Percentiles rank a stretch among this genome's conserved stretches.
These are phyloP conservation scores for Coemansia asiatica DNA, from an alignment of 192 early-diverging fungal genomes.

Conservation along the genomic window DNA sequence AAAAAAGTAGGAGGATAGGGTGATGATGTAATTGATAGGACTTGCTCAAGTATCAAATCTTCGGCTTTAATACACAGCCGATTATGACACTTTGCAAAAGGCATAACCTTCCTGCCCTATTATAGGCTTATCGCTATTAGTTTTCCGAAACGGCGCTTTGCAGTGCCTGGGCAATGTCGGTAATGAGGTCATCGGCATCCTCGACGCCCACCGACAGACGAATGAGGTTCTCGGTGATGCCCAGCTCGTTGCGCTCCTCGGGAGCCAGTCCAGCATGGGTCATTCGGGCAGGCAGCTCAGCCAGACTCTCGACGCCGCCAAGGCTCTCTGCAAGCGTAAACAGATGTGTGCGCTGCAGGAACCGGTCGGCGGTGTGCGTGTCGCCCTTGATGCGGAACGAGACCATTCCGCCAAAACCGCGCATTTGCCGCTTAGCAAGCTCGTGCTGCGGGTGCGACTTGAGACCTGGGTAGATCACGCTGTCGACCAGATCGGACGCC, in stretches of 20 bases:
- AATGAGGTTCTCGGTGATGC: conserved; percentile 92
- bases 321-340: conserved; percentile 96
- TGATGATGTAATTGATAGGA: too few relatives aligned
- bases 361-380: conserved; percentile 76
- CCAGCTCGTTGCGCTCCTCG: conserved; percentile 80
- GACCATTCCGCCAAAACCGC: conserved; percentile 96
- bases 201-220: conserved; percentile 93
- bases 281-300: conserved; percentile 94
- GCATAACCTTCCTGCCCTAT: too few relatives aligned
- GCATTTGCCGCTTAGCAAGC: conserved; percentile 84
- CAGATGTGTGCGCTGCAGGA: conserved; percentile 75
- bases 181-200: conserved; percentile 81
- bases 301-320: conserved; percentile 93
- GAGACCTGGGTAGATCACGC: conserved; percentile 94
- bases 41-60: too few relatives aligned
- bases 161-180: conserved; percentile 74
- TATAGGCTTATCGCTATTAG: too few relatives aligned
- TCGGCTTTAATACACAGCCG: too few relatives aligned
- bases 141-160: conserved; percentile 54
- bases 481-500: conserved; percentile 66
- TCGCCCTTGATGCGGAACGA: conserved; percentile 88
- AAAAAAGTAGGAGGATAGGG: too few relatives aligned
- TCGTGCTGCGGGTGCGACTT: conserved; percentile 87
- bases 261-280: conserved; percentile 89
- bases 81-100: too few relatives aligned